Percentiles rank a stretch among this genome's conserved stretches.
Conservation (phyloP, 176 grass and related monocot genomes). For the Lolium rigidum region DNA sequence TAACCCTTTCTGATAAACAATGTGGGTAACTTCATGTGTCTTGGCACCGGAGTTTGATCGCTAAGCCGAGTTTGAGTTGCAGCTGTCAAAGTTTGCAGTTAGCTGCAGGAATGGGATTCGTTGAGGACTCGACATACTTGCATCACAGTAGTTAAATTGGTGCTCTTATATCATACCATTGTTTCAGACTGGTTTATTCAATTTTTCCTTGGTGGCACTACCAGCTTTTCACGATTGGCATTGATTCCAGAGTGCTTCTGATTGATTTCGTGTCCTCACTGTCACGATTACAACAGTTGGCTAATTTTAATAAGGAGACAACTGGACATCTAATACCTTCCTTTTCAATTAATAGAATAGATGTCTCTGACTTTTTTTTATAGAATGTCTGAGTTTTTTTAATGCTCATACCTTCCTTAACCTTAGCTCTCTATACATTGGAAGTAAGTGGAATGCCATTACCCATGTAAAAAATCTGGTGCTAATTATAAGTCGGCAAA, state of each 20-base stretch:
- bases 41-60: not conserved
- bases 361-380: not conserved
- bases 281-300: constrained; percentile 31
- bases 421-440: not conserved
- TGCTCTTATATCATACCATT: constrained; percentile 25
- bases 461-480: constrained; percentile 1
- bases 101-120: constrained; percentile 9
- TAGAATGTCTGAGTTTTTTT: not conserved
- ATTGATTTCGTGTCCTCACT: constrained; percentile 29
- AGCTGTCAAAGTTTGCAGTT: constrained; percentile 15
- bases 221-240: constrained; percentile 45
- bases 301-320: constrained; percentile 35
- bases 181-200: constrained; percentile 24
- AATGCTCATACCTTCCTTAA: not conserved
- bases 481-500: not conserved
- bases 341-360: not conserved
- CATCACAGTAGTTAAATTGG: constrained; percentile 1
- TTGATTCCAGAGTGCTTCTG: constrained; percentile 31
- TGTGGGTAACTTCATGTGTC: not conserved
- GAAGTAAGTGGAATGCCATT: not conserved
- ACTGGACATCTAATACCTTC: constrained; percentile 3
- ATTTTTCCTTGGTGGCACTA: constrained; percentile 25
- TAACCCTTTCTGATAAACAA: not conserved
- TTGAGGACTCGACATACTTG: not conserved
- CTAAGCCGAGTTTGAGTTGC: constrained; percentile 7